phyloP scores from a whole-genome alignment of 805 yeast species.

The Candida fluviatilis region DNA sequence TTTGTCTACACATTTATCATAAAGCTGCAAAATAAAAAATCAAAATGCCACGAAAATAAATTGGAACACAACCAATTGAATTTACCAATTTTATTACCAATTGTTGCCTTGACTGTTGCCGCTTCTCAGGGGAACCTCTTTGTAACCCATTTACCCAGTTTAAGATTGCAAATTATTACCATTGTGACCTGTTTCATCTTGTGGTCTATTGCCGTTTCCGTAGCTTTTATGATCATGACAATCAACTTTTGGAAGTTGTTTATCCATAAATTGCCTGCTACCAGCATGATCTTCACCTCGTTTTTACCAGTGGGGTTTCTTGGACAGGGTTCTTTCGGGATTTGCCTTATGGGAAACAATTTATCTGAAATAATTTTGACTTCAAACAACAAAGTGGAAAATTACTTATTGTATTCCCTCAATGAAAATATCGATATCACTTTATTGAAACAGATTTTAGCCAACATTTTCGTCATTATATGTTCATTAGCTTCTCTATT shows the following conservation, averaged over 20 bases:
- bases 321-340: slow-evolving; percentile 80
- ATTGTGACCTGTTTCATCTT: slow-evolving; percentile 52
- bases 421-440: slow-evolving; percentile 9
- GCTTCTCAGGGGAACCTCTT: slow-evolving; percentile 67
- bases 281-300: slow-evolving; percentile 53
- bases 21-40: slow-evolving; percentile 27
- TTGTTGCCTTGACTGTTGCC: slow-evolving; percentile 77
- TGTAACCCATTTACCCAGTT: slow-evolving; percentile 36
- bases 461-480: slow-evolving; percentile 9
- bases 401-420: slow-evolving; percentile 1
- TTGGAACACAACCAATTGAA: slow-evolving; percentile 33
- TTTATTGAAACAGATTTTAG: slow-evolving; percentile 12
- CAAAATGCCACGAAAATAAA: slow-evolving; percentile 12
- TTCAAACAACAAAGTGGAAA: neutral
- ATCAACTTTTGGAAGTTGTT: slow-evolving; percentile 59
- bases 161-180: slow-evolving; percentile 47
- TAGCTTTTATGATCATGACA: slow-evolving; percentile 54
- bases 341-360: slow-evolving; percentile 51
- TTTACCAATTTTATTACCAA: slow-evolving; percentile 62
- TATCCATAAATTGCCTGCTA: slow-evolving; percentile 55
- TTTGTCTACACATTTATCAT: slow-evolving; percentile 46
- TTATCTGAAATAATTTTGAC: slow-evolving; percentile 15
- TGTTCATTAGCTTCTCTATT: slow-evolving; percentile 38
- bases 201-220: slow-evolving; percentile 65
- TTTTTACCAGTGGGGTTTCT: slow-evolving; percentile 80